phyloP scores from a whole-genome alignment of 139 green algal species.

The Tetraselmis chui region DNA sequence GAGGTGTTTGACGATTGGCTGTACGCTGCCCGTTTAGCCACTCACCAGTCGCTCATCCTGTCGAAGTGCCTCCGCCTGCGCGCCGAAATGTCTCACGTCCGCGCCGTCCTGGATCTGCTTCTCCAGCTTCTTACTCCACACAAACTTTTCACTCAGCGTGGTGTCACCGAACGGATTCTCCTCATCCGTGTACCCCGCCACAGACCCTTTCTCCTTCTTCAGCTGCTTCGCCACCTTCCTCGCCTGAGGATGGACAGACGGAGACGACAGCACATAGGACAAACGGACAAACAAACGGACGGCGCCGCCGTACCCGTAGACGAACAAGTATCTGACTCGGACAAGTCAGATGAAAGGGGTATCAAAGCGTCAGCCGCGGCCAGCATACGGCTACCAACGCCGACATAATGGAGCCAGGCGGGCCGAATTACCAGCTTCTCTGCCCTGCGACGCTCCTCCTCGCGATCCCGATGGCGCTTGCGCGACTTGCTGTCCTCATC shows the following conservation, averaged over 20 bases:
- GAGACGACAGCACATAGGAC: neutral
- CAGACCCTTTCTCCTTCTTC: constrained; percentile 40
- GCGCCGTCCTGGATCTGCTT: constrained; percentile 53
- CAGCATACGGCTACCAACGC: neutral
- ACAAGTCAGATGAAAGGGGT: neutral
- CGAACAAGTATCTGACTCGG: neutral
- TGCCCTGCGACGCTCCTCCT: constrained; percentile 28
- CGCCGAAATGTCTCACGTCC: constrained; percentile 52
- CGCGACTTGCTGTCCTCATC: constrained; percentile 18
- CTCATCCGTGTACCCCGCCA: constrained; percentile 58
- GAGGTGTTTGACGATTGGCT: too few relatives aligned
- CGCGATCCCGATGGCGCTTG: constrained; percentile 20
- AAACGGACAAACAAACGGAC: too few relatives aligned
- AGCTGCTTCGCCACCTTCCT: constrained; percentile 50
- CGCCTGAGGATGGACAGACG: constrained; percentile 26
- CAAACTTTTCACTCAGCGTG: constrained; percentile 66
- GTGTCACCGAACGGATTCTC: constrained; percentile 72
- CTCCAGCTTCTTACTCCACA: constrained; percentile 95
- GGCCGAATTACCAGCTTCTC: constrained; percentile 26
- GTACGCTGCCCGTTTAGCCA: constrained; percentile 9
- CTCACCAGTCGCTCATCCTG: constrained; percentile 49
- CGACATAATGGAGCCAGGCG: neutral
- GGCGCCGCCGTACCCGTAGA: neutral
- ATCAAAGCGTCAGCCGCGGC: neutral
- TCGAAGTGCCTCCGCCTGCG: constrained; percentile 40